phyloP scores from a whole-genome alignment of 2,329 filamentous ascomycete genomes.

The Xylariales sp. region DNA sequence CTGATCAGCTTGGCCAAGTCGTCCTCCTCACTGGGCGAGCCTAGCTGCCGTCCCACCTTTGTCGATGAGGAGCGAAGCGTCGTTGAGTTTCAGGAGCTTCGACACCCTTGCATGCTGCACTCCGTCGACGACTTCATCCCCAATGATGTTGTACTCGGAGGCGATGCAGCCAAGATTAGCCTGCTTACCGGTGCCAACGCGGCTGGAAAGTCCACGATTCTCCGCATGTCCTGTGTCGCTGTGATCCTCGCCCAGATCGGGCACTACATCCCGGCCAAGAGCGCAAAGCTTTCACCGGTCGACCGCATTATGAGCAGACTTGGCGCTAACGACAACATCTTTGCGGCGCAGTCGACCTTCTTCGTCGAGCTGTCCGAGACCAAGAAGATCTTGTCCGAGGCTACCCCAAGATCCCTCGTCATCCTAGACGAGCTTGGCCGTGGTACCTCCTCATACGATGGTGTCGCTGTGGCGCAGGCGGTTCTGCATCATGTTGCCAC shows the following conservation, averaged over 20 bases:
- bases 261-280: conserved; percentile 81
- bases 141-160: conserved; percentile 86
- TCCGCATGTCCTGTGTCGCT: conserved; percentile 94
- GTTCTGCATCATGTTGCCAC: conserved; percentile 95
- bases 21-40: conserved; percentile 76
- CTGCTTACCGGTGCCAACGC: conserved; percentile 94
- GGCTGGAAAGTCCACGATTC: conserved; percentile 92
- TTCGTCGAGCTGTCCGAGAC: conserved; percentile 97
- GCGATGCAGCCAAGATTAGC: conserved; percentile 75
- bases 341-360: conserved; percentile 95
- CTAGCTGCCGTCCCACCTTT: conserved; percentile 85
- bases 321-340: conserved; percentile 98
- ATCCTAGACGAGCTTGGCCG: conserved; percentile 96
- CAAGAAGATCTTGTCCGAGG: conserved; percentile 94
- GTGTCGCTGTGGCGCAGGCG: conserved; percentile 92
- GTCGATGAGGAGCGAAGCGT: conserved; percentile 79
- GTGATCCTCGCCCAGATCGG: conserved; percentile 98
- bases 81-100: conserved; percentile 86
- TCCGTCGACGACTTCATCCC: conserved; percentile 93
- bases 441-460: conserved; percentile 92
- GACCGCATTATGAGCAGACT: conserved; percentile 99
- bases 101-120: conserved; percentile 91
- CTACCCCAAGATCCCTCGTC: conserved; percentile 87
- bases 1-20: conserved; percentile 89
- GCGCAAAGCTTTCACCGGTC: conserved; percentile 80